Percentiles rank a stretch among this genome's conserved stretches.
Conservation (phyloP, 305 asterid species). For the Solanum hybrid region DNA sequence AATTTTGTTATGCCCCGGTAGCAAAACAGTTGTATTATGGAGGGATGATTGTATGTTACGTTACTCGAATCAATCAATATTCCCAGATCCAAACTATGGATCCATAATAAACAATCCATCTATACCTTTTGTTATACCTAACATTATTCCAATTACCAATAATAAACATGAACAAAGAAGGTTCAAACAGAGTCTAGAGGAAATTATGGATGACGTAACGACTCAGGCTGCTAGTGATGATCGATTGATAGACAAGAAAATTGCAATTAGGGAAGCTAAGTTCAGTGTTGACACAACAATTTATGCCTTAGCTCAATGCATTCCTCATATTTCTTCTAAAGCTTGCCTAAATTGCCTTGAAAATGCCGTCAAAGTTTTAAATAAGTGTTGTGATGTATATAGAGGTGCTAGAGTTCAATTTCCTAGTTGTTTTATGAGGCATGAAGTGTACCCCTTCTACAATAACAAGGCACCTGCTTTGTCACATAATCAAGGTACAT, state of each 20-base stretch:
- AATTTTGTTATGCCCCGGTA: neutral
- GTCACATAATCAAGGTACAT: neutral
- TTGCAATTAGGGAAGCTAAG: neutral
- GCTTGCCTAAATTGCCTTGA: neutral
- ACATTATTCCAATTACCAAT: neutral
- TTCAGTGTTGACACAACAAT: neutral
- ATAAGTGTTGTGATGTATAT: neutral
- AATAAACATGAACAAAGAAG: neutral
- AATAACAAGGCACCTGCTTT: neutral
- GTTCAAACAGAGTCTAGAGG: neutral
- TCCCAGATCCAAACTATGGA: neutral
- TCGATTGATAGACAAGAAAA: neutral
- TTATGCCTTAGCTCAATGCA: neutral
- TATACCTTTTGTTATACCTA: fast-evolving
- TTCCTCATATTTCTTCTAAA: neutral
- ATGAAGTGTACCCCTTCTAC: neutral
- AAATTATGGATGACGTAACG: neutral
- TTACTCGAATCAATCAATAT: slow-evolving; percentile 4
- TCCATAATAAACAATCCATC: neutral
- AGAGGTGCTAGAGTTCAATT: neutral
- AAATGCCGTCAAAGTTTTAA: neutral
- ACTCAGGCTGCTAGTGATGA: neutral
- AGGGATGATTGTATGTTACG: neutral
- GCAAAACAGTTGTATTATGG: slow-evolving; percentile 2
- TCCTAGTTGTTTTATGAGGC: neutral